These are phyloP conservation scores for Rosa persica DNA, from an alignment of 306 rosid species.

Conservation along the genomic window DNA sequence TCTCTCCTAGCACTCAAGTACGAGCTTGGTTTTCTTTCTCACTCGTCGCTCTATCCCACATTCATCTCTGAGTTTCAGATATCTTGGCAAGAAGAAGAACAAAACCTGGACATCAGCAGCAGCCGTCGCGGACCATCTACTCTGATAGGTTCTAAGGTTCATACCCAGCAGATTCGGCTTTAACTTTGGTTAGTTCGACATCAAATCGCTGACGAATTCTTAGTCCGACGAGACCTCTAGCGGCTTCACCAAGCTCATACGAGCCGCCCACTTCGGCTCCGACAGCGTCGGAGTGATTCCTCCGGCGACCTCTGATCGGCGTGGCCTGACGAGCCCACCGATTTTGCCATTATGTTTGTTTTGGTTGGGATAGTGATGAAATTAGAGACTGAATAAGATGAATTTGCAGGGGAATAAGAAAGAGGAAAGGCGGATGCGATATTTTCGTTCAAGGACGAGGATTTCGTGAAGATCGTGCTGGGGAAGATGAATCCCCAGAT, in stretches of 20 bases:
- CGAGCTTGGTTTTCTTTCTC: too few relatives aligned
- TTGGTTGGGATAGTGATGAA: not conserved
- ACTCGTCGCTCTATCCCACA: too few relatives aligned
- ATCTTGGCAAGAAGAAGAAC: too few relatives aligned
- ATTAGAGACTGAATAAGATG: not conserved
- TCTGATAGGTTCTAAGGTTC: conserved; percentile 91
- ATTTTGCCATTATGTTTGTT: conserved; percentile 14
- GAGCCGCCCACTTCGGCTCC: conserved; percentile 78
- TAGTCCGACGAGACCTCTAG: conserved; percentile 56
- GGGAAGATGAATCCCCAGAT: conserved; percentile 93
- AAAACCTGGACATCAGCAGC: too few relatives aligned
- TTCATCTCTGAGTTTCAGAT: too few relatives aligned
- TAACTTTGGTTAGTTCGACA: conserved; percentile 66
- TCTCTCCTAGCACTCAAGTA: too few relatives aligned
- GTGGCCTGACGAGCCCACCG: conserved; percentile 44
- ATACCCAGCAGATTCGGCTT: conserved; percentile 87
- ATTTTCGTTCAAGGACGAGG: conserved; percentile 84
- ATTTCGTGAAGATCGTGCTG: conserved; percentile 77
- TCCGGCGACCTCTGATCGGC: conserved; percentile 70
- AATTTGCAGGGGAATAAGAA: conserved; percentile 61
- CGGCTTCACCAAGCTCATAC: conserved; percentile 64
- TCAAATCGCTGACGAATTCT: conserved; percentile 38
- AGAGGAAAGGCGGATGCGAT: conserved; percentile 91
- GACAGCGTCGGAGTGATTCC: conserved; percentile 48
- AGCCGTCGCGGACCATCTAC: conserved; percentile 74